A percentile compares a stretch with the other conserved stretches of the same genome.
These are phyloP conservation scores for Cicer chorassanicum DNA, from an alignment of 306 rosid species.

Conservation along the genomic window DNA sequence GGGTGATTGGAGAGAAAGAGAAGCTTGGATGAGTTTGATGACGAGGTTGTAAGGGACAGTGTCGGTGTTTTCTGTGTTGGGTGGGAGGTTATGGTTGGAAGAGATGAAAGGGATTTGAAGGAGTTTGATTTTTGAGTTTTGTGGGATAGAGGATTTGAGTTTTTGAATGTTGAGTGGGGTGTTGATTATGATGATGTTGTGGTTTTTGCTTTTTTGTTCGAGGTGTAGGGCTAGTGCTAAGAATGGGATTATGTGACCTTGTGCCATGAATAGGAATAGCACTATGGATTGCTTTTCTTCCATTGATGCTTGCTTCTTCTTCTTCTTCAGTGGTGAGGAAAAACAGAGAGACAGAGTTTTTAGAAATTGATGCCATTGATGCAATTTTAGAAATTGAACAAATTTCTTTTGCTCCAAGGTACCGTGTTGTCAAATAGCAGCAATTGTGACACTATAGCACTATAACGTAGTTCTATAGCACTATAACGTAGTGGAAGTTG, in stretches of 20 bases:
- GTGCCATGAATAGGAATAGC: conserved; percentile 75
- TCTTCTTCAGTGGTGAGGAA: background rate
- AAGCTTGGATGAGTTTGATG: conserved; percentile 60
- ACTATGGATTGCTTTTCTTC: conserved; percentile 41
- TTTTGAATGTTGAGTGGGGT: conserved; percentile 58
- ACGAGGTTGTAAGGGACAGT: conserved; percentile 61
- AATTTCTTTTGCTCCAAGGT: no score
- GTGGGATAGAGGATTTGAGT: conserved; percentile 58
- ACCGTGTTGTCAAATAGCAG: no score
- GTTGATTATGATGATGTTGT: conserved; percentile 52
- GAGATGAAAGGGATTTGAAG: conserved; percentile 55
- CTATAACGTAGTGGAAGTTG: no score
- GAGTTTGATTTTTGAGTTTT: conserved; percentile 55
- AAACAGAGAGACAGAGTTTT: background rate
- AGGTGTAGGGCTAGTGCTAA: conserved; percentile 60
- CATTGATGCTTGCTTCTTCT: conserved; percentile 37
- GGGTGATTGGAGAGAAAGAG: conserved; percentile 47
- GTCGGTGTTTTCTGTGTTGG: conserved; percentile 67
- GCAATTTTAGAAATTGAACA: no score
- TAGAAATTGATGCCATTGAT: no score
- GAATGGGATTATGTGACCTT: conserved; percentile 76
- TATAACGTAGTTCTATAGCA: no score
- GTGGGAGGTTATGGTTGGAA: conserved; percentile 65
- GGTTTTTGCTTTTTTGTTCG: conserved; percentile 33
- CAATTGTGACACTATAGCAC: no score